Evolutionary conservation across 192 early-diverging fungal genomes (phyloP).

Genomic region (Linnemannia elongata): DNA sequence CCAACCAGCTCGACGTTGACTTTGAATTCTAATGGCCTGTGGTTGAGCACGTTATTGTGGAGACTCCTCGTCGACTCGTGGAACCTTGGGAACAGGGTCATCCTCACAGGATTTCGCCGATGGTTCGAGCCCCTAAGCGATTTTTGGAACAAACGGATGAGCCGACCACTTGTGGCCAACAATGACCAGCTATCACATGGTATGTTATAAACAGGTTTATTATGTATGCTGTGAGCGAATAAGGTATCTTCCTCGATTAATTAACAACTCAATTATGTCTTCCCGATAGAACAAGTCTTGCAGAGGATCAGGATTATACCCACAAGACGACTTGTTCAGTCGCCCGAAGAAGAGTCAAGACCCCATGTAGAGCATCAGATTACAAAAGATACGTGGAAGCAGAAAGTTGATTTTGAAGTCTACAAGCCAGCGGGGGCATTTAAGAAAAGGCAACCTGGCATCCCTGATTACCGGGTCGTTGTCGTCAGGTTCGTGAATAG

Average conservation of each 20-base stretch:
- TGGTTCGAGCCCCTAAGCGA: not conserved
- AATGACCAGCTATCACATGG: slow-evolving; percentile 19
- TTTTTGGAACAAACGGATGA: not conserved
- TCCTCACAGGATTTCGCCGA: not conserved
- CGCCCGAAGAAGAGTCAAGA: not conserved
- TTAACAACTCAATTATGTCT: not conserved
- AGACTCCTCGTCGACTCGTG: not conserved
- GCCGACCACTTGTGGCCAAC: slow-evolving; percentile 25
- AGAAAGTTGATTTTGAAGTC: slow-evolving; percentile 57
- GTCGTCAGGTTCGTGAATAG: slow-evolving; percentile 45
- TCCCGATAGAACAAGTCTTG: slow-evolving; percentile 44
- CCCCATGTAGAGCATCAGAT: not conserved
- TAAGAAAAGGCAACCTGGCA: slow-evolving; percentile 63
- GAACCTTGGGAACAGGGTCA: not conserved
- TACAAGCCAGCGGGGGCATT: slow-evolving; percentile 59
- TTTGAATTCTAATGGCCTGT: not conserved
- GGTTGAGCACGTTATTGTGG: not conserved
- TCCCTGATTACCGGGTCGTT: slow-evolving; percentile 59
- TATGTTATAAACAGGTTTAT: not conserved
- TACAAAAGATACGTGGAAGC: not conserved
- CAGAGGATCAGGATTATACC: slow-evolving; percentile 54
- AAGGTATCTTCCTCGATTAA: not conserved
- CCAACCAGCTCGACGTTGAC: not conserved
- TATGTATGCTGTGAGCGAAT: not conserved
- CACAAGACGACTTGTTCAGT: slow-evolving; percentile 9